These are phyloP conservation scores for Serendipita sp. DNA, from an alignment of 768 basidiomycete genomes.

Conservation along the genomic window DNA sequence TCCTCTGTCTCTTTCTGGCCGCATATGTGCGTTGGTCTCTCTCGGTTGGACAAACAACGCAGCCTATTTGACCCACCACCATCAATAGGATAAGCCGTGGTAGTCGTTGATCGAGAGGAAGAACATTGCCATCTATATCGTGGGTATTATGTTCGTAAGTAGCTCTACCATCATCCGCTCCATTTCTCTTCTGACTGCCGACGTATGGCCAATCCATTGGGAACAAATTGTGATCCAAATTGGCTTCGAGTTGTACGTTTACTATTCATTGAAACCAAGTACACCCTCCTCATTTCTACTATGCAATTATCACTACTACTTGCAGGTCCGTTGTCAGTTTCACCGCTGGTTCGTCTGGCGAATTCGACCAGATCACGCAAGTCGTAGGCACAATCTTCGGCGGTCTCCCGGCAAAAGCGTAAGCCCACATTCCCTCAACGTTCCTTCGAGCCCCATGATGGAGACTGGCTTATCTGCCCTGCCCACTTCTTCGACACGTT, in stretches of 20 bases:
- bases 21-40: too few relatives aligned
- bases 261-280: too few relatives aligned
- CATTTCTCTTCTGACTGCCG: not conserved
- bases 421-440: not conserved
- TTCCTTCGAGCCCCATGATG: too few relatives aligned
- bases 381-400: slow-evolving; percentile 15
- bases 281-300: not conserved
- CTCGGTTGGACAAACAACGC: too few relatives aligned
- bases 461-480: too few relatives aligned
- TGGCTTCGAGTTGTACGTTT: not conserved
- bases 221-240: not conserved
- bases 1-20: too few relatives aligned
- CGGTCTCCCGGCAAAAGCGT: slow-evolving; percentile 16
- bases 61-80: too few relatives aligned
- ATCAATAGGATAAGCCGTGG: too few relatives aligned
- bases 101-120: not conserved
- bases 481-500: slow-evolving; percentile 4
- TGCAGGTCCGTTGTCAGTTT: slow-evolving; percentile 9
- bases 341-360: slow-evolving; percentile 12
- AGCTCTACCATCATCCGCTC: not conserved
- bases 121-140: not conserved
- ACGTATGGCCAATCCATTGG: too few relatives aligned
- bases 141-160: not conserved
- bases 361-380: slow-evolving; percentile 16
- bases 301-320: not conserved